A percentile compares a stretch with the other conserved stretches of the same genome.
Evolutionary conservation across 2,329 filamentous ascomycete species (phyloP).

Genomic region (Penicillium sp.): DNA sequence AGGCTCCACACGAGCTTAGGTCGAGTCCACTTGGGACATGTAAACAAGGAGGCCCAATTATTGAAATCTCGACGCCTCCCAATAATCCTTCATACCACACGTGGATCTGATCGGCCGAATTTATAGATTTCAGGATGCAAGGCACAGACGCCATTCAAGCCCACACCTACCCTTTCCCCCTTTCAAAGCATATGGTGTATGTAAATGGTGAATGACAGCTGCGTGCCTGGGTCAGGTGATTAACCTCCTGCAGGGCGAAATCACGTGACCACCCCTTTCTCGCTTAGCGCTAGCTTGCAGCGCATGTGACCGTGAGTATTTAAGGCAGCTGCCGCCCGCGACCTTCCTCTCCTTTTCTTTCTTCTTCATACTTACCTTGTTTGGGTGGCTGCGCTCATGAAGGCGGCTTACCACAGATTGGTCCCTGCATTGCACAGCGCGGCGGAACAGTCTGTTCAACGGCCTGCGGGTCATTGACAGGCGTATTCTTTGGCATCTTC

Average conservation of each 20-base stretch:
- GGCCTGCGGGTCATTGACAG: constrained; percentile 49
- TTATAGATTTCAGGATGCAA: constrained; percentile 17
- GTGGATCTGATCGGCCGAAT: background rate
- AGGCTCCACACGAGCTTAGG: constrained; percentile 28
- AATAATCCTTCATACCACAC: constrained; percentile 5
- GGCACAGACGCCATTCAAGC: constrained; percentile 6
- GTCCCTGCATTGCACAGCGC: constrained; percentile 64
- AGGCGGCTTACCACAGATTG: constrained; percentile 50
- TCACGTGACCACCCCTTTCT: constrained; percentile 8
- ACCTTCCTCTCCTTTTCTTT: constrained; percentile 42
- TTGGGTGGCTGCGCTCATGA: constrained; percentile 53
- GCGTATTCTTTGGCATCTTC: constrained; percentile 46
- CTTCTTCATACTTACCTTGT: constrained; percentile 59
- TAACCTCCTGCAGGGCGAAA: background rate
- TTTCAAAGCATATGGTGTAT: background rate
- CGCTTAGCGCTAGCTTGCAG: constrained; percentile 26
- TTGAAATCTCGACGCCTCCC: constrained; percentile 14
- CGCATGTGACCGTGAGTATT: constrained; percentile 30
- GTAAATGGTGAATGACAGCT: too few relatives aligned
- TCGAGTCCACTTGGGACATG: background rate
- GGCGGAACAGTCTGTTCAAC: constrained; percentile 55
- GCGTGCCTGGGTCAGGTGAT: too few relatives aligned
- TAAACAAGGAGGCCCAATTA: constrained; percentile 24
- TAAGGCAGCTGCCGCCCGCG: constrained; percentile 24
- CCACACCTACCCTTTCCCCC: background rate